Evolutionary conservation across 148 eudicot species (phyloP).

Genomic region (Camellia lanceoleosa): DNA sequence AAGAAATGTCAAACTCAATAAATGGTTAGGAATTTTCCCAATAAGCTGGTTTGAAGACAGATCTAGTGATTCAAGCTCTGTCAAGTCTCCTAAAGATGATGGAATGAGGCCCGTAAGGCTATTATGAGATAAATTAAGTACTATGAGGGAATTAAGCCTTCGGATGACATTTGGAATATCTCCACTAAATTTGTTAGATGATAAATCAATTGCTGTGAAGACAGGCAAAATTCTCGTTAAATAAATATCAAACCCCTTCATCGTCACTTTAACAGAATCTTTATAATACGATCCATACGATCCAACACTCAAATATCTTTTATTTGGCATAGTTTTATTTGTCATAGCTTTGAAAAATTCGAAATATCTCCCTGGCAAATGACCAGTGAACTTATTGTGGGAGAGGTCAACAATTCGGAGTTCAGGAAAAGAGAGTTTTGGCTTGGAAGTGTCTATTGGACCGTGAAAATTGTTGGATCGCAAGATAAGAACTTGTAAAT

Average conservation of each 20-base stretch:
- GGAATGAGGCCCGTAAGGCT: slow-evolving; percentile 16
- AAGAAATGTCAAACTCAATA: neutral
- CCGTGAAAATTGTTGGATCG: slow-evolving; percentile 37
- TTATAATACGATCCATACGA: neutral
- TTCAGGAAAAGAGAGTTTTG: slow-evolving; percentile 14
- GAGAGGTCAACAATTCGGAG: slow-evolving; percentile 57
- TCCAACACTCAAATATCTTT: neutral
- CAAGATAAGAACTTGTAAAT: slow-evolving; percentile 36
- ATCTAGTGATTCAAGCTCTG: neutral
- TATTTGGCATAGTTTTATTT: neutral
- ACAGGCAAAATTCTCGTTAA: neutral
- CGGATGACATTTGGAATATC: slow-evolving; percentile 13
- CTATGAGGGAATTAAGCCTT: neutral
- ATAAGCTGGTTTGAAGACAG: slow-evolving; percentile 14
- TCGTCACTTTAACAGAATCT: slow-evolving; percentile 3
- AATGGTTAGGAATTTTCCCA: neutral
- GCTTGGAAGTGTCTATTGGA: slow-evolving; percentile 9
- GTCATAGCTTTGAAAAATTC: slow-evolving; percentile 21
- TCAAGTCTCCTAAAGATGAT: slow-evolving; percentile 14
- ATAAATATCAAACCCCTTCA: neutral
- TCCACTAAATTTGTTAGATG: slow-evolving; percentile 14
- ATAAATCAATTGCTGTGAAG: slow-evolving; percentile 20
- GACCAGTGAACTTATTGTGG: slow-evolving; percentile 36
- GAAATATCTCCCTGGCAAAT: slow-evolving; percentile 12
- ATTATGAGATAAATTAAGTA: slow-evolving; percentile 19